Evolutionary conservation across 768 basidiomycete genomes (phyloP).

Genomic region (Lentinula boryana): DNA sequence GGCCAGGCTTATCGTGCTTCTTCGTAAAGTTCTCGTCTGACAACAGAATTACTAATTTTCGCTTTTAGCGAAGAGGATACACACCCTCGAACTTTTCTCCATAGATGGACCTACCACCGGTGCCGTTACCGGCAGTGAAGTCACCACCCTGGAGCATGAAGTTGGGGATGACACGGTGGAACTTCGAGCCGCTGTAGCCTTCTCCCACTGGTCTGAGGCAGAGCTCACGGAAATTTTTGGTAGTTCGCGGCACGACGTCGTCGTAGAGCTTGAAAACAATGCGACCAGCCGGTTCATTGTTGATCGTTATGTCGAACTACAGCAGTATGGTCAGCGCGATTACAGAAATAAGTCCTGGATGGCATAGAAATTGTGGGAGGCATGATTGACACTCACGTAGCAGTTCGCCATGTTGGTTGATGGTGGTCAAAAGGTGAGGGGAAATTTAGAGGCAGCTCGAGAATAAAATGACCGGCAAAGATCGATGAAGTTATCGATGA

Average conservation of each 20-base stretch:
- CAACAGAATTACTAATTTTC: background rate
- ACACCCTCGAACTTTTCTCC: slow-evolving; percentile 80
- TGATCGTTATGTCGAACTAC: slow-evolving; percentile 65
- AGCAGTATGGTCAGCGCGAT: background rate
- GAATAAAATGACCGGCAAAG: background rate
- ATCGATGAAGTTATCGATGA: background rate
- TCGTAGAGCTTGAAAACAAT: slow-evolving; percentile 84
- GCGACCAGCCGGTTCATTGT: slow-evolving; percentile 53
- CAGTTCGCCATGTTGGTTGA: slow-evolving; percentile 3
- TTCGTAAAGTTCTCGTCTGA: slow-evolving; percentile 6
- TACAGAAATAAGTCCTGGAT: background rate
- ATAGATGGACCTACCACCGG: slow-evolving; percentile 90
- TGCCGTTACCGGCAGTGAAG: slow-evolving; percentile 83
- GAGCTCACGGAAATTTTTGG: slow-evolving; percentile 77
- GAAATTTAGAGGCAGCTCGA: background rate
- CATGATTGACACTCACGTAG: background rate
- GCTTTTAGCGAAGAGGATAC: background rate
- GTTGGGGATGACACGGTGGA: slow-evolving; percentile 97
- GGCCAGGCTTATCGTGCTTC: slow-evolving; percentile 3
- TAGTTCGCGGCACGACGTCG: slow-evolving; percentile 74
- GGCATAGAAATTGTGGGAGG: background rate
- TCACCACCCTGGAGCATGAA: slow-evolving; percentile 99
- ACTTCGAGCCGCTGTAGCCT: slow-evolving; percentile 50
- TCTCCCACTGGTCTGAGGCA: slow-evolving; percentile 62
- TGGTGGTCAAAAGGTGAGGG: background rate